Conservation (phyloP, 768 basidiomycete genomes). For the Phanerodontia chrysosporium region DNA sequence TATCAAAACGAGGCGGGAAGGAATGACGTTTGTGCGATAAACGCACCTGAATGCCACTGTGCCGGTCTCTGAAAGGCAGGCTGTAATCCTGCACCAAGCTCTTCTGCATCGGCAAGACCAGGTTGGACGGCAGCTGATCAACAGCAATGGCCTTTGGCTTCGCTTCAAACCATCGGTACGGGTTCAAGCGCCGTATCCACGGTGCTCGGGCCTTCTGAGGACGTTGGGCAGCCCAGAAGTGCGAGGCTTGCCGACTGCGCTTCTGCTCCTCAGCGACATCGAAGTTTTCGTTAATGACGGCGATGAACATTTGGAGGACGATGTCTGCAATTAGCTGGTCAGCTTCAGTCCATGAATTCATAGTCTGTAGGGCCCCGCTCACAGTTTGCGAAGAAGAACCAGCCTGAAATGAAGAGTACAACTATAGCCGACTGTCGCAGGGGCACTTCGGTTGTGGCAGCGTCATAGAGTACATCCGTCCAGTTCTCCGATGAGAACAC, state of each 20-base stretch:
- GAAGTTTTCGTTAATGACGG: slow-evolving; percentile 96
- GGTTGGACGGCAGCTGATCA: slow-evolving; percentile 63
- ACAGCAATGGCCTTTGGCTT: slow-evolving; percentile 71
- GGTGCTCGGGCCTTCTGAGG: slow-evolving; percentile 39
- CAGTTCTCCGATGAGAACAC: slow-evolving; percentile 94
- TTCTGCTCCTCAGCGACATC: slow-evolving; percentile 89
- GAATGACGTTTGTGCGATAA: too few species aligned
- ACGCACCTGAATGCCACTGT: background rate
- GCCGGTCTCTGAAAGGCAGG: slow-evolving; percentile 32
- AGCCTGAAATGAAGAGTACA: slow-evolving; percentile 68
- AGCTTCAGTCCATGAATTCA: background rate
- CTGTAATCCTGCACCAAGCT: slow-evolving; percentile 60
- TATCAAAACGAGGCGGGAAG: too few species aligned
- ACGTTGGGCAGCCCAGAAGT: slow-evolving; percentile 58
- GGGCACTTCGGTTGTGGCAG: slow-evolving; percentile 54
- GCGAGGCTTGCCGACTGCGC: slow-evolving; percentile 71
- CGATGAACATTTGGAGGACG: slow-evolving; percentile 92
- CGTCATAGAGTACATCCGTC: slow-evolving; percentile 68
- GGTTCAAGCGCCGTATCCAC: slow-evolving; percentile 80
- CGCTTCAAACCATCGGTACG: slow-evolving; percentile 79
- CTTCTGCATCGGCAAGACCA: slow-evolving; percentile 79
- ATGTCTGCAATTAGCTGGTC: slow-evolving; percentile 53
- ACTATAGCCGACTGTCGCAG: slow-evolving; percentile 69
- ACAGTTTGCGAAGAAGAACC: slow-evolving; percentile 95
- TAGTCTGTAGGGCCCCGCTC: slow-evolving; percentile 28